Evolutionary conservation across 2,329 filamentous ascomycete species (phyloP), one percentile per base, ranked within the genome.

Genomic region (Epichloe coenophiala): DNA sequence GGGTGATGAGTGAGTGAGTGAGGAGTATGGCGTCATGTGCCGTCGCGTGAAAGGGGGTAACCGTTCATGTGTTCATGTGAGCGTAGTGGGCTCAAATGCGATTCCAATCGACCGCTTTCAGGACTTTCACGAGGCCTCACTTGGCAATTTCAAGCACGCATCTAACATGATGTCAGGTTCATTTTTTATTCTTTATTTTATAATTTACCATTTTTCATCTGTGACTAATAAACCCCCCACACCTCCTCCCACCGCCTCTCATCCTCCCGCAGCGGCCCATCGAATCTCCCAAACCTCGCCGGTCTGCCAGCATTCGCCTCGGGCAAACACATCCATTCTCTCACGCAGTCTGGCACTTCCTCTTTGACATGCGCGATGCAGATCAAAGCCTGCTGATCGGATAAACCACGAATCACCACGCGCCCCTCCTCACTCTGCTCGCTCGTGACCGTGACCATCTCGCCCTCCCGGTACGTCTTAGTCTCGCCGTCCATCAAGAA

Each of bases 301-400:
- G 75, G 67, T 36, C 62, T 59, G 1, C 77, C 77, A 2, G 79
- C 79, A 49, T 83, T 85, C 3, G 83, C 75, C 65, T 90, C 85
- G 1, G 91, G 89, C 33, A 96, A 71, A 63, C 87, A 90, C 47
- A 97, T 73, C 84, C 86, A 97, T 62, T 94, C 81, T 45, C 88
- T 71, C 23, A 96, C 78, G 57, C 83, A 84, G 47, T 84, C 82
- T 0, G 93, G 93, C 9, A 97, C 86, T 66, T 98, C 93, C 59
- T 95, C 89, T 55, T 82, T 83, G 54, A 91, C 76, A 68, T 98
- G 93, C 54, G 88, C 93, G 53, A 97, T 91, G 56, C 90, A 88
- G n/a, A 97, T 77, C 49, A 98, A 69, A 1, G 89, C 89, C 67
- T 97, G 91, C 21, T 79, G 66, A 1, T 80, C 71, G 2, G 75